Evolutionary conservation across 805 yeast genomes (phyloP).

Genomic region (Lachancea fermentati): DNA sequence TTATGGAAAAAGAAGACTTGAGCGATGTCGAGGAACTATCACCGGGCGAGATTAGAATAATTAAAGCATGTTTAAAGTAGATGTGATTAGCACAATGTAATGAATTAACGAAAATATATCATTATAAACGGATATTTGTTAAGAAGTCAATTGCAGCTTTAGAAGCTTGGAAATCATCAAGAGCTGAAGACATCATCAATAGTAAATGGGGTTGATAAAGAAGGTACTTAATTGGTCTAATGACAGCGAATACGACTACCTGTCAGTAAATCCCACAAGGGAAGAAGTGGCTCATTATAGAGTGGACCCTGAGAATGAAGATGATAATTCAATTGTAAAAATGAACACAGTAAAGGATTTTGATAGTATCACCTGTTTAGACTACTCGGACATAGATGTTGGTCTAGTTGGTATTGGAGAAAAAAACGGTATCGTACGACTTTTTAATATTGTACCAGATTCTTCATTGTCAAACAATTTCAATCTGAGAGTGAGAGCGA

Average conservation of each 20-base stretch:
- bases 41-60: conserved; percentile 9
- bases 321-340: conserved; percentile 49
- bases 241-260: conserved; percentile 30
- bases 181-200: too few relatives aligned
- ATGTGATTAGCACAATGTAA: neutral
- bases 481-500: conserved; percentile 41
- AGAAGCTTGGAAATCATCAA: too few relatives aligned
- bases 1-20: conserved; percentile 30
- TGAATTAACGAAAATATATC: neutral
- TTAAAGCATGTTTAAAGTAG: conserved; percentile 4
- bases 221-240: conserved; percentile 30
- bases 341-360: conserved; percentile 56
- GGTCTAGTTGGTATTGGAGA: conserved; percentile 75
- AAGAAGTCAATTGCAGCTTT: too few relatives aligned
- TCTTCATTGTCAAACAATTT: conserved; percentile 14
- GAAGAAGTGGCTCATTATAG: conserved; percentile 70
- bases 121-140: neutral
- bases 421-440: conserved; percentile 56
- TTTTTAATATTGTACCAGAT: conserved; percentile 49
- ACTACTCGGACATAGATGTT: conserved; percentile 48
- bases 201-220: conserved; percentile 29
- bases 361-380: conserved; percentile 60
- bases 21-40: conserved; percentile 28
- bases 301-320: conserved; percentile 43
- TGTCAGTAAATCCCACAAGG: conserved; percentile 71